Base-by-base conservation (phyloP, 2,329 filamentous ascomycete genomes). In the Fusarium irregulare region DNA sequence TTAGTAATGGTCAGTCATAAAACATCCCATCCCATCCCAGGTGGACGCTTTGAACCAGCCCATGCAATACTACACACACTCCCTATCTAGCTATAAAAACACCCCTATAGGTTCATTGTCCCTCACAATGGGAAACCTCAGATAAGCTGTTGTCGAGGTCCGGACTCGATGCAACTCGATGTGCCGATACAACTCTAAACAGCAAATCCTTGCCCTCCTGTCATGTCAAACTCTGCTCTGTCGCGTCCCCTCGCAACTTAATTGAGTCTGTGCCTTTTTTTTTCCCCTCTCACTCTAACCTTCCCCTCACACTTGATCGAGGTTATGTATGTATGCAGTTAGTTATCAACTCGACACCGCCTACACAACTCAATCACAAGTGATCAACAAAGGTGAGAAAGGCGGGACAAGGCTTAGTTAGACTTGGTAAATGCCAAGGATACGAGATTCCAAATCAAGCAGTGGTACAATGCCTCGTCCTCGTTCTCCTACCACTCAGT, bases 171-270 rank as follows among this genome's bases (percentile, higher is more conserved):
- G 50, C 25, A 54, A 67, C 64, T 53, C 18, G 51, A 68, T 56
- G 42, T 72, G 64, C 66, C 67, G 70, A 70, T 61, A 66, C 64
- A 74, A 71, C 72, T 74, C 60, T 68, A 74, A 70, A 60, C 32
- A 53, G 54, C 32, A 49, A 54, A 59, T 41, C 56, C 56, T 60
- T 47, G 50, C 28, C 16, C 41, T 49, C 27, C 48, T 57, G 41
- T 41, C 50, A 27, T 59, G 41, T 41, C 50, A 27, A 74, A 64
- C 58, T 60, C 47, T 62, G 49, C 18, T 46, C 53, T 51, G 50
- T 56, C 49, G 37, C 57, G 28, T 61, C 46, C 23, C 27, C 47
- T 49, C 42, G 25, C 44, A 44, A 40, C 20, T 41, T 34, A 44
- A 40, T 16, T 44, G 41, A 42, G 65, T 32, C 41, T 40, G 34